These are phyloP conservation scores for Globisporangium camurandrum DNA, from an alignment of 352 stramenopile species.

Conservation along the genomic window DNA sequence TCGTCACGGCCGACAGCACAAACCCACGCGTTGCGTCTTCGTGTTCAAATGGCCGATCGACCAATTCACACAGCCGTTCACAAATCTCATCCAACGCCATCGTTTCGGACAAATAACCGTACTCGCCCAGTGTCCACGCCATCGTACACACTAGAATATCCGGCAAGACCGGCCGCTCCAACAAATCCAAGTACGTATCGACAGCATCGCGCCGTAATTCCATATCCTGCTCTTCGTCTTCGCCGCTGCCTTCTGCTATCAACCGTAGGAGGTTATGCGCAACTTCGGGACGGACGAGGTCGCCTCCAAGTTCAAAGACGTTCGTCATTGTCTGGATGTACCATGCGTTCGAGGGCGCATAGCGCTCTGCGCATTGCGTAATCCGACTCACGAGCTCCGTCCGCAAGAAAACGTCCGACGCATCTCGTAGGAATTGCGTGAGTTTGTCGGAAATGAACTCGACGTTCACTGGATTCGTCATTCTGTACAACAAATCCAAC, in stretches of 20 bases:
- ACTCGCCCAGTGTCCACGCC: conserved; percentile 98
- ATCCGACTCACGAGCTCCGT: conserved; percentile 96
- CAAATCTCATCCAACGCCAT: conserved; percentile 94
- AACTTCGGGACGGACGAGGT: conserved; percentile 96
- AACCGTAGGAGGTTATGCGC: conserved; percentile 97
- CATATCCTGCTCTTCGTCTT: conserved; percentile 96
- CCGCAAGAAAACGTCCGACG: conserved; percentile 96
- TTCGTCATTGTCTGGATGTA: conserved; percentile 98
- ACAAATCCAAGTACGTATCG: conserved; percentile 94
- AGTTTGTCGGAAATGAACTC: conserved; percentile 99
- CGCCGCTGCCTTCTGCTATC: conserved; percentile 96
- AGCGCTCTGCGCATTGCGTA: conserved; percentile 96
- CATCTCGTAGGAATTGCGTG: conserved; percentile 92
- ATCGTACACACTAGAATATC: conserved; percentile 97
- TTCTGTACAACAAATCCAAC: conserved; percentile 93
- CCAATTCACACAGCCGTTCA: conserved; percentile 91
- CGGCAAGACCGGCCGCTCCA: conserved; percentile 93
- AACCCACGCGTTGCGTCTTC: conserved; percentile 93
- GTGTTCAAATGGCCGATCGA: conserved; percentile 79
- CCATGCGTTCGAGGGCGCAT: conserved; percentile 97
- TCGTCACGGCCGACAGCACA: conserved; percentile 95
- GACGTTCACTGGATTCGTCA: conserved; percentile 99
- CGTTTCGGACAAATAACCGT: conserved; percentile 94
- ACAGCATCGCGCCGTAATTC: conserved; percentile 94
- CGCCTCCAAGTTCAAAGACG: conserved; percentile 93